Evolutionary conservation across 2,329 filamentous ascomycete species (phyloP).

Genomic region (Dendrostoma leiphaemia): DNA sequence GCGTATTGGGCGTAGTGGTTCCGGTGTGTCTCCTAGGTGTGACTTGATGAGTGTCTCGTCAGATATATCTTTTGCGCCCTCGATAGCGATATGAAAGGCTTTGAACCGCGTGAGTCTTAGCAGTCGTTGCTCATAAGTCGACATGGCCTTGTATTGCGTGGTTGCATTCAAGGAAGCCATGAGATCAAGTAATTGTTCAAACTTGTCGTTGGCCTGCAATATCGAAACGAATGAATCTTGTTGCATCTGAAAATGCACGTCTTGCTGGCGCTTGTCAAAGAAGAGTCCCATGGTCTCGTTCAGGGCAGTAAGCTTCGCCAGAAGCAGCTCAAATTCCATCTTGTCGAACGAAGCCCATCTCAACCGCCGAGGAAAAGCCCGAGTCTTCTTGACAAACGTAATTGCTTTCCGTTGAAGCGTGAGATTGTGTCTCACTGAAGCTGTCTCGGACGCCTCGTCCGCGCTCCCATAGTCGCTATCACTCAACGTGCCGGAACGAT

Average conservation of each 20-base stretch:
- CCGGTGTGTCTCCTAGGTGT: not conserved
- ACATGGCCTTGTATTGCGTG: not conserved
- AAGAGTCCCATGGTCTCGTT: constrained; percentile 4
- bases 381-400: constrained; percentile 5
- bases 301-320: constrained; percentile 6
- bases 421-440: not conserved
- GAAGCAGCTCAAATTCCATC: not conserved
- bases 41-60: not conserved
- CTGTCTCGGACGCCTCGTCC: not conserved
- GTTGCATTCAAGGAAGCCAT: constrained; percentile 1
- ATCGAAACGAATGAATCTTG: constrained; percentile 5
- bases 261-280: constrained; percentile 6
- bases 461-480: not conserved
- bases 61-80: not conserved
- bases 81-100: constrained; percentile 1
- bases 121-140: not conserved
- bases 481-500: not conserved
- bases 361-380: not conserved
- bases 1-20: not conserved
- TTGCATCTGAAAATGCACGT: constrained; percentile 4
- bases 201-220: constrained; percentile 1
- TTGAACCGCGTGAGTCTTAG: constrained; percentile 8
- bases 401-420: constrained; percentile 1
- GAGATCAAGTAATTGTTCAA: constrained; percentile 2
- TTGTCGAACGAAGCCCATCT: constrained; percentile 3